Conservation (phyloP, 768 basidiomycete species). For the Tephrocybe sp. region DNA sequence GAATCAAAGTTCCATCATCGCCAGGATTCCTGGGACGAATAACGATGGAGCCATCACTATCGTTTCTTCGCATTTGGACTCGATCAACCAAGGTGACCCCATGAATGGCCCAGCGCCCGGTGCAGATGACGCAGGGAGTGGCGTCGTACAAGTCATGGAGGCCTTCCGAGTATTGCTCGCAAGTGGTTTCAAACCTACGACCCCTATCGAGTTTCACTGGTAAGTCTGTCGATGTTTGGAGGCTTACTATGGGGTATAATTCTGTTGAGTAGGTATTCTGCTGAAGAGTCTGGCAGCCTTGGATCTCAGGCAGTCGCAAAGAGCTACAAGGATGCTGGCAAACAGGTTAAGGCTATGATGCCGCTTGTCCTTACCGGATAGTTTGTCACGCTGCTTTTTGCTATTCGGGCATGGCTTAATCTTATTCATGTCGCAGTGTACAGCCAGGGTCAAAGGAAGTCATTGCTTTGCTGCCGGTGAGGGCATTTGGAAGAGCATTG, state of each 20-base stretch:
- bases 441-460: slow-evolving; percentile 37
- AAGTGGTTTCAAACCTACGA: slow-evolving; percentile 36
- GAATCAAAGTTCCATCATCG: slow-evolving; percentile 20
- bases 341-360: slow-evolving; percentile 37
- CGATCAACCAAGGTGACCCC: slow-evolving; percentile 23
- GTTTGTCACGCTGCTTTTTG: slow-evolving; percentile 16
- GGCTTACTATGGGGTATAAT: neutral
- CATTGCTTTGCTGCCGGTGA: slow-evolving; percentile 32
- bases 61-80: slow-evolving; percentile 27
- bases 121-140: slow-evolving; percentile 38
- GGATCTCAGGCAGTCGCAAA: slow-evolving; percentile 46
- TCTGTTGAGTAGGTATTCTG: slow-evolving; percentile 22
- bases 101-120: slow-evolving; percentile 29
- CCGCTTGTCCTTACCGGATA: slow-evolving; percentile 45
- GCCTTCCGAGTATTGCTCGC: slow-evolving; percentile 39
- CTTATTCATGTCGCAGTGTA: slow-evolving; percentile 31
- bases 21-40: slow-evolving; percentile 17
- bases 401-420: neutral
- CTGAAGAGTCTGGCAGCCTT: slow-evolving; percentile 47
- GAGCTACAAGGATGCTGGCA: slow-evolving; percentile 38
- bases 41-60: slow-evolving; percentile 19
- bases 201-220: slow-evolving; percentile 49
- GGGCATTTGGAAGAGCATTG: neutral
- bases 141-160: slow-evolving; percentile 44
- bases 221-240: slow-evolving; percentile 18